Evolutionary conservation across 2,329 filamentous ascomycete genomes (phyloP).

Genomic region (Talaromyces verruculosus): DNA sequence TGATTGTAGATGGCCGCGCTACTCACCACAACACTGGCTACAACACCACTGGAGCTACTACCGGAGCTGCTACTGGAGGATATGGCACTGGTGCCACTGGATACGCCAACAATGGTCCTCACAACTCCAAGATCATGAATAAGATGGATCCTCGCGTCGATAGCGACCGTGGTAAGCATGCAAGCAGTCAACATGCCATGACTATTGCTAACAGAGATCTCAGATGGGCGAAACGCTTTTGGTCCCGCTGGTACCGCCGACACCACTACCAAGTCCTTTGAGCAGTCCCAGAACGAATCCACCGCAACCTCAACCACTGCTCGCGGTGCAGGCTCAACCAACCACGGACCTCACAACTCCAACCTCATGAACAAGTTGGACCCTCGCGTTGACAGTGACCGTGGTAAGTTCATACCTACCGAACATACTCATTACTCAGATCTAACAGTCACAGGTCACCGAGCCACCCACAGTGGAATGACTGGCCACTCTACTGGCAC

Average conservation of each 20-base stretch:
- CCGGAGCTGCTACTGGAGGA: background rate
- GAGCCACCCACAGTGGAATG: conserved; percentile 8
- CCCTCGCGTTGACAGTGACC: conserved; percentile 50
- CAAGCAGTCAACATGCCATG: background rate
- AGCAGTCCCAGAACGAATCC: conserved; percentile 14
- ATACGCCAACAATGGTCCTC: conserved; percentile 41
- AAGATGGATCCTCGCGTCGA: conserved; percentile 45
- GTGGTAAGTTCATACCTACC: conserved; percentile 18
- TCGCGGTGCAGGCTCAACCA: conserved; percentile 27
- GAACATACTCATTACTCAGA: background rate
- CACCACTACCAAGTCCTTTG: conserved; percentile 16
- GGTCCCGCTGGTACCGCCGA: background rate
- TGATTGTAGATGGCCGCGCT: conserved; percentile 18
- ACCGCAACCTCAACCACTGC: conserved; percentile 11
- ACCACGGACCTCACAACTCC: conserved; percentile 45
- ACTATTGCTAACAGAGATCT: background rate
- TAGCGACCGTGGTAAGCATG: conserved; percentile 27
- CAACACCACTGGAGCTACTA: conserved; percentile 1
- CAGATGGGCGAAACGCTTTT: conserved; percentile 16
- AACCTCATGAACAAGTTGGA: conserved; percentile 52
- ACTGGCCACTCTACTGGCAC: conserved; percentile 12
- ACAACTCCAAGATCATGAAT: conserved; percentile 35
- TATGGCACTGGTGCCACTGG: conserved; percentile 9
- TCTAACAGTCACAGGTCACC: conserved; percentile 8
- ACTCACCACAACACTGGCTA: conserved; percentile 15